These are phyloP conservation scores for Dryas alaskensis DNA, from an alignment of 306 rosid species.

Conservation along the genomic window DNA sequence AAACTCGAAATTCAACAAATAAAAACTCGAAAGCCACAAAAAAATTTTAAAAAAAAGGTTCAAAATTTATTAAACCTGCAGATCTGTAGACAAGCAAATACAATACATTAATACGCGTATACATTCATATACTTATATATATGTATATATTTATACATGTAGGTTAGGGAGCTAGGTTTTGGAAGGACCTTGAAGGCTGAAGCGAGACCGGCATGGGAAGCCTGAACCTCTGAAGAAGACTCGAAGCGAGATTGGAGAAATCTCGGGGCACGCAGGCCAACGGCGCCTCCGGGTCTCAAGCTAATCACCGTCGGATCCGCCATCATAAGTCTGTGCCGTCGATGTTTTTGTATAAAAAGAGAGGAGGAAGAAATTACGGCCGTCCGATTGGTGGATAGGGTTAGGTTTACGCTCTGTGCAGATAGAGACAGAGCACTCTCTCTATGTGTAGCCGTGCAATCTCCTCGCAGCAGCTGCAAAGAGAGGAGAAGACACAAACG, in stretches of 20 bases:
- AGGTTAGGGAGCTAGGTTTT: not conserved
- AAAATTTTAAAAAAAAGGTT: not conserved
- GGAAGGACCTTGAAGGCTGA: slow-evolving; percentile 29
- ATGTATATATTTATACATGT: not conserved
- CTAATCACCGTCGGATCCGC: slow-evolving; percentile 41
- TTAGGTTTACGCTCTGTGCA: slow-evolving; percentile 1
- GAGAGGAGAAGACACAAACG: slow-evolving; percentile 20
- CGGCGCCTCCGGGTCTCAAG: slow-evolving; percentile 46
- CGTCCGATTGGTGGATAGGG: not conserved
- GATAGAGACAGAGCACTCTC: slow-evolving; percentile 17
- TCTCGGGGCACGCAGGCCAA: slow-evolving; percentile 32
- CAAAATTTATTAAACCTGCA: not conserved
- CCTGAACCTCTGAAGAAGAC: slow-evolving; percentile 28
- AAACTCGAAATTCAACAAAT: not conserved
- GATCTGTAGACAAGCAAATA: not conserved
- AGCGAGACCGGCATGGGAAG: slow-evolving; percentile 24
- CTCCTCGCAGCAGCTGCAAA: slow-evolving; percentile 34
- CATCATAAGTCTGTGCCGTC: slow-evolving; percentile 30
- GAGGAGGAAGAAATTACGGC: not conserved
- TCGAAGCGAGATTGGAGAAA: slow-evolving; percentile 32
- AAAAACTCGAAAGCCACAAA: not conserved
- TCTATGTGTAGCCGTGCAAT: slow-evolving; percentile 19
- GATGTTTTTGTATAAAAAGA: not conserved
- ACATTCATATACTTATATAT: not conserved
- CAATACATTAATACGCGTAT: not conserved